Conservation (phyloP, 2,329 filamentous ascomycete genomes). For the Pyrenophora teres region DNA sequence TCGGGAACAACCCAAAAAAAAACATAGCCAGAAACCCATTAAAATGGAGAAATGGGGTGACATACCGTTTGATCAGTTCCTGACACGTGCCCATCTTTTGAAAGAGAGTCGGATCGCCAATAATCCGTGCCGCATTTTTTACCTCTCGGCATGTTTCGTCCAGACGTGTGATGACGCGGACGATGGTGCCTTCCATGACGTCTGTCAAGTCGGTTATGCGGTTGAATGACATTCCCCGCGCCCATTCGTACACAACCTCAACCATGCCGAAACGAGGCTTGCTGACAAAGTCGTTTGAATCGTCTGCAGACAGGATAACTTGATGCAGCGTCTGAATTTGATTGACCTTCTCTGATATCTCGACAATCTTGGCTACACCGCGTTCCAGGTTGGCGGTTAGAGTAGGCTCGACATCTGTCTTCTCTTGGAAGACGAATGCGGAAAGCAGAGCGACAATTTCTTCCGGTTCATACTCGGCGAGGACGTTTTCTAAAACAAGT, state of each 20-base stretch:
- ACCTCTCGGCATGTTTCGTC: slow-evolving; percentile 98
- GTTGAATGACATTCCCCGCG: slow-evolving; percentile 95
- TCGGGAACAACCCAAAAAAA: neutral
- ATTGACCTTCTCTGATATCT: slow-evolving; percentile 91
- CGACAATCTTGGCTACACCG: slow-evolving; percentile 83
- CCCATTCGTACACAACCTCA: slow-evolving; percentile 99
- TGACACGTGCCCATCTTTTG: slow-evolving; percentile 97
- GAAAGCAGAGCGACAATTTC: slow-evolving; percentile 95
- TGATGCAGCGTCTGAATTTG: slow-evolving; percentile 86
- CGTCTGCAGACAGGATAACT: slow-evolving; percentile 87
- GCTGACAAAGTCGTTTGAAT: slow-evolving; percentile 89
- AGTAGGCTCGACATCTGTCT: slow-evolving; percentile 80
- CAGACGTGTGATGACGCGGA: slow-evolving; percentile 87
- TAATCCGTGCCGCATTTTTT: slow-evolving; percentile 93
- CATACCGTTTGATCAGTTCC: slow-evolving; percentile 96
- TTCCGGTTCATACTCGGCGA: slow-evolving; percentile 92
- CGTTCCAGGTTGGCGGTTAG: slow-evolving; percentile 81
- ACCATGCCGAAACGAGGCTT: slow-evolving; percentile 89
- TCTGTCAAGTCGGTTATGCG: slow-evolving; percentile 96
- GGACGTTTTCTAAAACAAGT: slow-evolving; percentile 92
- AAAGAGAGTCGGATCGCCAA: slow-evolving; percentile 91
- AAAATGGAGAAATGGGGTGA: slow-evolving; percentile 43
- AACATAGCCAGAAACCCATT: neutral
- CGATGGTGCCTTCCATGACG: slow-evolving; percentile 95
- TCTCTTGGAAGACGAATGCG: slow-evolving; percentile 96